A percentile compares a stretch with the other conserved stretches of the same genome.
phyloP scores from a whole-genome alignment of 2,329 filamentous ascomycete genomes.

The Pseudogymnoascus sp. region DNA sequence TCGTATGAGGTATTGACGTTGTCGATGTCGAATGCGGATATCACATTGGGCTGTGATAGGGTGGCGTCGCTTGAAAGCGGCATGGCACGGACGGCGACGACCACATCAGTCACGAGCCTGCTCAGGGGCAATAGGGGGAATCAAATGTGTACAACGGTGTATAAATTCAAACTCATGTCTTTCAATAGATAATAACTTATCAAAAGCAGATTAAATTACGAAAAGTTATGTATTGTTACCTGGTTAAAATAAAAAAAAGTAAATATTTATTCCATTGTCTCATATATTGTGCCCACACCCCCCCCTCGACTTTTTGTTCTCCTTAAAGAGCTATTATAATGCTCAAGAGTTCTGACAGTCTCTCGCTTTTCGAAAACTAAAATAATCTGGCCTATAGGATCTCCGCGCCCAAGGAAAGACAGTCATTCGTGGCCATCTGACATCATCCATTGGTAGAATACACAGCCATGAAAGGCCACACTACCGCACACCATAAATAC shows the following conservation, averaged over 20 bases:
- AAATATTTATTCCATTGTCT: not conserved
- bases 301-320: not conserved
- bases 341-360: not conserved
- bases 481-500: constrained; percentile 4
- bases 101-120: not conserved
- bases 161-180: not conserved
- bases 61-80: constrained; percentile 8
- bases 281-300: not conserved
- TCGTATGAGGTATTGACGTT: not conserved
- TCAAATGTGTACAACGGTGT: not conserved
- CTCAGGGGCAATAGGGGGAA: constrained; percentile 1
- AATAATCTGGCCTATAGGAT: not conserved
- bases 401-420: not conserved
- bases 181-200: not conserved
- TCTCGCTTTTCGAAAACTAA: not conserved
- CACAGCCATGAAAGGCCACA: not conserved
- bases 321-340: not conserved
- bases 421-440: not conserved
- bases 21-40: constrained; percentile 4
- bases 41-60: not conserved
- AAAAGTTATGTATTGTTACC: not conserved
- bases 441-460: not conserved
- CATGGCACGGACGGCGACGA: not conserved
- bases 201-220: too few species aligned
- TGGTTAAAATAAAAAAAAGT: not conserved